Base-by-base conservation (phyloP, 2,329 filamentous ascomycete genomes). In the Fusarium devonianum region DNA sequence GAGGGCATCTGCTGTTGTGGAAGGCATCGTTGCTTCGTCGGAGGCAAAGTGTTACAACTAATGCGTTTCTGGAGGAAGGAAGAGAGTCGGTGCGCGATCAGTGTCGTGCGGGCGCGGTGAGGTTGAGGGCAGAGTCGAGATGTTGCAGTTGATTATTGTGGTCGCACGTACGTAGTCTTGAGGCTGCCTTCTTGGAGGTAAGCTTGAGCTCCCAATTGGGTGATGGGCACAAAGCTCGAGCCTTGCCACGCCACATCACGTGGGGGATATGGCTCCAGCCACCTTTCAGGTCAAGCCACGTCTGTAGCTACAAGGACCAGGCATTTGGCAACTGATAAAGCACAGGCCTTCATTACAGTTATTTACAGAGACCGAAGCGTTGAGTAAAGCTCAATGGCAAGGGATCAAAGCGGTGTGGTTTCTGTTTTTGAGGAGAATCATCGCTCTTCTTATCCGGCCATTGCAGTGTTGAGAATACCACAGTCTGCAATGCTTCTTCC, bases 1-100 rank as follows among this genome's bases (percentile, higher is more conserved):
- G 73, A 97, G 86, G 63, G 93, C 95, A 80, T 97, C 93, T 75
- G 92, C 91, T 72, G 93, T 97, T 62, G 93, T 97, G 74, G 93
- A 87, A 76, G 92, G 93, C 93, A 97, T 97, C 73, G 70, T 84
- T 74, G 66, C 57, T 49, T 48, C 32, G 48, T 56, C 29, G 47
- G 28, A 30, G 28, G 23, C 34, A 49, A 28, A 37, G 35, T 41
- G 33, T 39, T 52, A 56, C 61, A 47, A 35, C 48, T 41, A 34
- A 50, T 54, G 46, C 36, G 45, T 41, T 30, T 62, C 34, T 44
- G 33, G 26, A 52, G 48, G 37, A 38, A 21, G 9, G n/a, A 13
- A 16, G 11, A 11, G 17, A 26, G 14, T 49, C 49, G 58, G 48
- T 58, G 42, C 46, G 44, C 48, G 41, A 39, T 54, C 54, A 33